Percentiles rank a stretch among this genome's conserved stretches.
phyloP scores from a whole-genome alignment of 768 basidiomycete genomes.

The Mrakia hoshinonis region DNA sequence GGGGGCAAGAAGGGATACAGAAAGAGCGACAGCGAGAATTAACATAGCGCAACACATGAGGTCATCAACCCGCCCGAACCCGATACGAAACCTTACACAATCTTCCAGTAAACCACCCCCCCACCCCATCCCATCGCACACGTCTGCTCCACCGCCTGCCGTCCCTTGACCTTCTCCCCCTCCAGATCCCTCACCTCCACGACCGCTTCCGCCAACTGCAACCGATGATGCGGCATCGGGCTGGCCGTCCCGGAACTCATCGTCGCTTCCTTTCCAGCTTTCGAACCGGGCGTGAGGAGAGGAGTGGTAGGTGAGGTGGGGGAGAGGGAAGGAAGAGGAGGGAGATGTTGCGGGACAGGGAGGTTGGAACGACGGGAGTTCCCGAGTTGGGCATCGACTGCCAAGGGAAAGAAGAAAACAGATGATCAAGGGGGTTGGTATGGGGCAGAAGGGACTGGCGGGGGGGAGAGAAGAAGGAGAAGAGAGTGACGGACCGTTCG shows the following conservation, averaged over 20 bases:
- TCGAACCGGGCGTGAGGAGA: slow-evolving; percentile 29
- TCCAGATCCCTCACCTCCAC: slow-evolving; percentile 37
- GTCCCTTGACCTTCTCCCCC: slow-evolving; percentile 37
- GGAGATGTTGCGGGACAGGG: slow-evolving; percentile 43
- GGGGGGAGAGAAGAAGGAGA: not conserved
- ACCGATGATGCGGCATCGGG: slow-evolving; percentile 42
- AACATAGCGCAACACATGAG: not conserved
- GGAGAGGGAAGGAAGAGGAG: slow-evolving; percentile 34
- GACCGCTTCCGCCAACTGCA: slow-evolving; percentile 39
- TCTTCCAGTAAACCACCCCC: slow-evolving; percentile 42
- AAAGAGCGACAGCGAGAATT: no score
- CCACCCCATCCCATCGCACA: slow-evolving; percentile 41
- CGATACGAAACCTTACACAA: no score
- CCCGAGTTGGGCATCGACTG: slow-evolving; percentile 41
- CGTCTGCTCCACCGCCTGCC: slow-evolving; percentile 38
- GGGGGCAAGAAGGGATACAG: no score
- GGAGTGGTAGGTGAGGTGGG: slow-evolving; percentile 19
- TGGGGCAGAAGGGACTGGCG: not conserved
- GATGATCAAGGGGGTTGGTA: not conserved
- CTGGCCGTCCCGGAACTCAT: slow-evolving; percentile 30
- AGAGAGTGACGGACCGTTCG: slow-evolving; percentile 33
- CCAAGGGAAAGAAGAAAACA: not conserved
- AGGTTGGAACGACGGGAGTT: slow-evolving; percentile 43
- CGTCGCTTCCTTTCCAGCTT: slow-evolving; percentile 32
- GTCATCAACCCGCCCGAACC: no score